A percentile compares a stretch with the other conserved stretches of the same genome.
Evolutionary conservation across 345 rosid species (phyloP).

Genomic region (Eucalyptus sp.): DNA sequence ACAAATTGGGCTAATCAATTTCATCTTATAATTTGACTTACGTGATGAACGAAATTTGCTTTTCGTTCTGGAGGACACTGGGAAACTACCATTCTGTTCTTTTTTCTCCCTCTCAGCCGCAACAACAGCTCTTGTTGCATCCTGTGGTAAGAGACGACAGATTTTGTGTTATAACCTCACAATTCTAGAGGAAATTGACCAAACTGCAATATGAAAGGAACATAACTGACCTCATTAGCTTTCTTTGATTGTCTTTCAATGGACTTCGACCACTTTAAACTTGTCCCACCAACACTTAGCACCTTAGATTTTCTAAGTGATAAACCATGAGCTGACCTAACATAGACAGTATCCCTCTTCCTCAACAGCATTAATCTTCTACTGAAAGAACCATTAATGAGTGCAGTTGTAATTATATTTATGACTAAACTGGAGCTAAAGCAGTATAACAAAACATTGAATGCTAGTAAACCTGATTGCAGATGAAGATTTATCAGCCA

Average conservation of each 20-base stretch:
- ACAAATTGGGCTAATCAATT: not conserved
- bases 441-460: constrained; percentile 9
- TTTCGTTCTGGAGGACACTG: constrained; percentile 17
- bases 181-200: not conserved
- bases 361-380: constrained; percentile 55
- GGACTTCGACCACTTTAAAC: constrained; percentile 95
- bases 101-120: constrained; percentile 61
- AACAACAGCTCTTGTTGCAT: constrained; percentile 88
- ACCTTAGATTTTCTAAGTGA: constrained; percentile 89
- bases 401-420: not conserved
- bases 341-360: constrained; percentile 71
- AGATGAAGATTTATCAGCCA: constrained; percentile 30
- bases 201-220: not conserved
- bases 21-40: constrained; percentile 5
- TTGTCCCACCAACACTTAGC: constrained; percentile 76
- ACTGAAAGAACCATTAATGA: constrained; percentile 20
- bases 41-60: constrained; percentile 29
- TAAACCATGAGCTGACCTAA: constrained; percentile 75
- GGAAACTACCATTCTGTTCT: constrained; percentile 30
- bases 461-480: constrained; percentile 42
- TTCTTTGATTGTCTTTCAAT: constrained; percentile 71
- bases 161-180: not conserved
- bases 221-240: constrained; percentile 69
- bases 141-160: constrained; percentile 24
- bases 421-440: not conserved